Conservation (phyloP, 768 basidiomycete species). For the Leccinum aurantiacum region DNA sequence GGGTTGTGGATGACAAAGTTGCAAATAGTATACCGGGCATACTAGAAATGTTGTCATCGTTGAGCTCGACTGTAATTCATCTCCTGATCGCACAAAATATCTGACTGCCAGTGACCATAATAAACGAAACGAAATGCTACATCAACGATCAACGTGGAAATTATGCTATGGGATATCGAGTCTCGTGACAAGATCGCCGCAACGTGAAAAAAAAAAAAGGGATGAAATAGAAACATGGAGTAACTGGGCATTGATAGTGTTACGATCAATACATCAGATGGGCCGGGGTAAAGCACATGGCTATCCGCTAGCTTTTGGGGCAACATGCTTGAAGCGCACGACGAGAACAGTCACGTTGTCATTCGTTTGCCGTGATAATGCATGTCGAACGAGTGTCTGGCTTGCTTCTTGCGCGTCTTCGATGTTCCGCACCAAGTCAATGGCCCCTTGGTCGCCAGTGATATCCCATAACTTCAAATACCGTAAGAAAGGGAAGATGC, state of each 20-base stretch:
- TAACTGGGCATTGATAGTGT: constrained; percentile 3
- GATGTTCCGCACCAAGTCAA: constrained; percentile 75
- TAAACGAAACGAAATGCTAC: background rate
- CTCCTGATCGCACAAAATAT: background rate
- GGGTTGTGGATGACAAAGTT: background rate
- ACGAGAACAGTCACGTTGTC: constrained; percentile 95
- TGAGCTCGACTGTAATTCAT: background rate
- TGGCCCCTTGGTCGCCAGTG: constrained; percentile 83
- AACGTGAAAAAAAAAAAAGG: constrained; percentile 1
- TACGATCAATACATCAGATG: constrained; percentile 10
- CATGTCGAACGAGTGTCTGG: constrained; percentile 75
- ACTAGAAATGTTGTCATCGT: background rate
- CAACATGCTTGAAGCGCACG: constrained; percentile 64
- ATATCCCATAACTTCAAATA: constrained; percentile 90
- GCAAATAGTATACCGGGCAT: background rate
- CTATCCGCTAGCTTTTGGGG: constrained; percentile 15
- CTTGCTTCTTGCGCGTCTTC: constrained; percentile 83
- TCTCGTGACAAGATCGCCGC: constrained; percentile 1
- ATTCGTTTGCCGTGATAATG: constrained; percentile 83
- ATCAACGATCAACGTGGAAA: background rate
- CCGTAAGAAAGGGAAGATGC: constrained; percentile 6
- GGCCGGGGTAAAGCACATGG: constrained; percentile 1
- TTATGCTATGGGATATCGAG: background rate
- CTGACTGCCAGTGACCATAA: background rate
- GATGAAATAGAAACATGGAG: constrained; percentile 1